Evolutionary conservation across 2,329 filamentous ascomycete genomes (phyloP).

Genomic region (Colletotrichum lini): DNA sequence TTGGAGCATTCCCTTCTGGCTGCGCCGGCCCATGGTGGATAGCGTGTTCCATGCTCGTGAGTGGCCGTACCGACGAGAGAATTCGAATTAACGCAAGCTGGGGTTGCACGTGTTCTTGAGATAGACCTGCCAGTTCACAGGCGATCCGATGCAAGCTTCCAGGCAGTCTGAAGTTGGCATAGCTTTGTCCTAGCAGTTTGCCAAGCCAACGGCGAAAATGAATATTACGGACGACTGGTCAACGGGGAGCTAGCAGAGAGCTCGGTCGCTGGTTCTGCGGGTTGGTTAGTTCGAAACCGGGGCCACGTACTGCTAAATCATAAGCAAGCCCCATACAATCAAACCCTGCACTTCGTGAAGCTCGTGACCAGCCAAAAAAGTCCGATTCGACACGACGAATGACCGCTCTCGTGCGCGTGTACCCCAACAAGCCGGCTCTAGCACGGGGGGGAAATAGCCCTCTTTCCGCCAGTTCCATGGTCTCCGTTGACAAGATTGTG

Average conservation of each 20-base stretch:
- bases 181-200: background rate
- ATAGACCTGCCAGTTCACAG: background rate
- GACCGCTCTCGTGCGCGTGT: background rate
- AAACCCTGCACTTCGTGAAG: slow-evolving; percentile 6
- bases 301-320: background rate
- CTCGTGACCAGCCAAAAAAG: background rate
- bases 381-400: background rate
- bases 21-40: background rate
- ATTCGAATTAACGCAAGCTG: background rate
- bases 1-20: slow-evolving; percentile 5
- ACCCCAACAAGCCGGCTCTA: slow-evolving; percentile 1
- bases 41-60: background rate
- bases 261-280: background rate
- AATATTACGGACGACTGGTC: background rate
- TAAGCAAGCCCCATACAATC: background rate
- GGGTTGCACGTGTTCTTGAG: background rate
- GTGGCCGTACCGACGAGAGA: background rate
- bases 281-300: background rate
- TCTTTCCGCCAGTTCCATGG: background rate
- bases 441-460: background rate
- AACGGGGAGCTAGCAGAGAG: background rate
- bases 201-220: slow-evolving; percentile 1
- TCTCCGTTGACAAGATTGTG: background rate
- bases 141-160: background rate
- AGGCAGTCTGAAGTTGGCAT: background rate